A percentile compares a stretch with the other conserved stretches of the same genome.
Conservation (phyloP, 768 basidiomycete genomes). For the Tylopilus cervinicoccineus region DNA sequence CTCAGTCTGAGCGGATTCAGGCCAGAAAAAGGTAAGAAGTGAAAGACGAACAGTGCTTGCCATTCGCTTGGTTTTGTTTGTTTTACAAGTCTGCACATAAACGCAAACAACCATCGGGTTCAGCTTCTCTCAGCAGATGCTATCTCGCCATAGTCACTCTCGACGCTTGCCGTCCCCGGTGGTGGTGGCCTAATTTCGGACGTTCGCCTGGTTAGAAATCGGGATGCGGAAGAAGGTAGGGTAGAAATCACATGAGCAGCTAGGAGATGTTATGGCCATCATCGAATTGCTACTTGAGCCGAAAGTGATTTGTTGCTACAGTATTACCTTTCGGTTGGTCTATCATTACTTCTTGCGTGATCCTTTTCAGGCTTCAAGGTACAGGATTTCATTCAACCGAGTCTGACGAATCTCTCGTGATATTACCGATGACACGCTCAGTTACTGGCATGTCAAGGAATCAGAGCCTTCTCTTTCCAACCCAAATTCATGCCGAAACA, state of each 20-base stretch:
- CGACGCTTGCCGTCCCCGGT: background rate
- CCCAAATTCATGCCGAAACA: background rate
- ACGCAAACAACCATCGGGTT: conserved; percentile 19
- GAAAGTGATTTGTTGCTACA: background rate
- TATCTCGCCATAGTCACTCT: no score
- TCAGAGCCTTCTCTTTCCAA: background rate
- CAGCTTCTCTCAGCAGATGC: no score
- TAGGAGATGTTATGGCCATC: no score
- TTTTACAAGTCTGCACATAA: conserved; percentile 11
- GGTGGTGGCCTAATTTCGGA: background rate
- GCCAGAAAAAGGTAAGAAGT: no score
- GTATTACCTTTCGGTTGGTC: background rate
- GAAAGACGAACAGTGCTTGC: background rate
- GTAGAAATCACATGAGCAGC: background rate
- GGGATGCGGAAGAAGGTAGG: background rate
- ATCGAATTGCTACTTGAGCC: background rate
- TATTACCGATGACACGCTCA: conserved; percentile 5
- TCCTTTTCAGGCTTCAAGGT: conserved; percentile 1
- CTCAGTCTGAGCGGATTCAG: no score
- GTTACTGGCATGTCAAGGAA: background rate
- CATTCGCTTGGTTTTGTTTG: conserved; percentile 19
- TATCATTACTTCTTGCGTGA: background rate
- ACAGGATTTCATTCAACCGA: background rate
- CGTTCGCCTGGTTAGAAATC: background rate
- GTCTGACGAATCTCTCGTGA: background rate